Evolutionary conservation across 129 eudicot genomes (phyloP), one percentile per base, ranked within the genome.

Genomic region (Flaveria bidentis): DNA sequence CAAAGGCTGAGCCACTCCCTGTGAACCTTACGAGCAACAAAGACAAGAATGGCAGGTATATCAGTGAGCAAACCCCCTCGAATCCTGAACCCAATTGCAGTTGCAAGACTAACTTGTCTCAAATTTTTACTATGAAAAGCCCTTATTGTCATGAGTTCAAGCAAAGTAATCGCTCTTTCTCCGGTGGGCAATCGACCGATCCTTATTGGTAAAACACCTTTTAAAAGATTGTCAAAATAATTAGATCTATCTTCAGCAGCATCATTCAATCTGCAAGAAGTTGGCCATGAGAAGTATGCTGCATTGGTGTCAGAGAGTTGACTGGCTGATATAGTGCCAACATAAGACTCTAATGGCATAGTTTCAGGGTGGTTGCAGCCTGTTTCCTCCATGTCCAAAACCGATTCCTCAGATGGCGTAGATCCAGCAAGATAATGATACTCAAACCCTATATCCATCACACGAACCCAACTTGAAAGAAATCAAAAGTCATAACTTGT

Each of bases 31-130:
- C 90, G 82, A 75, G 92, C 92, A 66, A 91, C 97, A 83, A 91
- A 91, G 71, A 91, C 97, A 63, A 91, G 91, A 78, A 91, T 91
- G 75, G 94, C 94, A 30, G 97, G 97, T 82, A 88, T 85, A 76
- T 86, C 87, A 9, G 97, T 91, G 74, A 91, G 63, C 69, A 78
- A 72, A 47, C 97, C 97, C 49, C 76, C 83, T 58, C 86, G 75
- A 39, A 91, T 91, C 41, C 94, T 78, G 67, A 91, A 88, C 14
- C 97, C 97, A 56, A 88, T 82, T 56, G 97, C 97, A 9, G 97
- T 88, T 44, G 91, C 97, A 71, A 91, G 97, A 80, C 97, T 91
- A 76, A 76, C 86, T 30, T 84, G 85, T 25, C 86, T 80, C 69
- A 91, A 76, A 53, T 75, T 78, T 52, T 88, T 88, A 81, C 97